Percentiles rank a stretch among this genome's conserved stretches.
phyloP scores from a whole-genome alignment of 805 yeast genomes.

The Hanseniaspora meyeri region DNA sequence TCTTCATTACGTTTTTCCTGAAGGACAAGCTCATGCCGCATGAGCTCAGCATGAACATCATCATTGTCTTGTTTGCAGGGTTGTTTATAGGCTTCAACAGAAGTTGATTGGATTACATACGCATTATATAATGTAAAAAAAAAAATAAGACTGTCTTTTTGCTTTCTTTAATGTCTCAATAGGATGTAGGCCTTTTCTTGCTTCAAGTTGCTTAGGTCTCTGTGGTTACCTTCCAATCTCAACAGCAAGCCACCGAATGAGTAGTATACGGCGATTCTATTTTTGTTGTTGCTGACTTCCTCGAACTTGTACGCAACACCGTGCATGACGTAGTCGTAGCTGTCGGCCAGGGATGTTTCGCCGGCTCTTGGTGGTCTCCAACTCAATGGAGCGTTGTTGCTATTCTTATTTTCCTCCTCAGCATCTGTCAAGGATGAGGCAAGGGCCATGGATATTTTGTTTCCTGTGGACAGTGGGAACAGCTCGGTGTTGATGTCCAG shows the following conservation, averaged over 20 bases:
- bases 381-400: constrained; percentile 26
- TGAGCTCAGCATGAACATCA: constrained; percentile 53
- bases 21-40: constrained; percentile 47
- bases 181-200: constrained; percentile 88
- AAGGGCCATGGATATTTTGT: constrained; percentile 71
- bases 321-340: constrained; percentile 95
- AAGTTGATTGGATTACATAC: constrained; percentile 16
- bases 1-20: constrained; percentile 39
- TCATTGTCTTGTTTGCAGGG: constrained; percentile 61
- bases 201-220: constrained; percentile 75
- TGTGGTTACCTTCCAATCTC: constrained; percentile 90
- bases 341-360: constrained; percentile 83
- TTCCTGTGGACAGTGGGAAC: constrained; percentile 68
- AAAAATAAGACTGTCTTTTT: no score
- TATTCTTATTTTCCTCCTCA: constrained; percentile 32
- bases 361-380: constrained; percentile 59
- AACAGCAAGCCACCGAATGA: constrained; percentile 91
- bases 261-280: constrained; percentile 72
- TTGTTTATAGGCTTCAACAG: constrained; percentile 52
- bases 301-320: constrained; percentile 96
- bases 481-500: constrained; percentile 77
- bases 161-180: constrained; percentile 62
- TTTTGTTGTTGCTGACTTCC: constrained; percentile 44
- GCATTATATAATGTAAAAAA: not conserved
- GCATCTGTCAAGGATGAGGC: constrained; percentile 62